Percentiles rank a stretch among this genome's conserved stretches.
phyloP scores from a whole-genome alignment of 305 asterid genomes.

The Nicotiana rustica region DNA sequence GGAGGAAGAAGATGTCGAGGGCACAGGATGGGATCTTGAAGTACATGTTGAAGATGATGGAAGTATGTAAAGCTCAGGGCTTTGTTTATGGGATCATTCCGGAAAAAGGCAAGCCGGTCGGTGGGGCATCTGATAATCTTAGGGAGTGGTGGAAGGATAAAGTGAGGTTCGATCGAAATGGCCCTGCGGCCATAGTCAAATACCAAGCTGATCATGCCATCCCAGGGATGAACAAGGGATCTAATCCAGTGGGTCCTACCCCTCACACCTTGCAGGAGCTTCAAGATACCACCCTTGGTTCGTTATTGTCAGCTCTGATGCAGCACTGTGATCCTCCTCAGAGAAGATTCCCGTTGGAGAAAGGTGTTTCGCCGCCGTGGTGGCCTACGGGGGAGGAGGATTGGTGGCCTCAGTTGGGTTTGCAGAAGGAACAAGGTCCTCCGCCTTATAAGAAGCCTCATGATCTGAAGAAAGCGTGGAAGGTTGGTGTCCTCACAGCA shows the following conservation, averaged over 20 bases:
- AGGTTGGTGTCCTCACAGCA: constrained; percentile 44
- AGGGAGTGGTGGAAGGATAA: constrained; percentile 46
- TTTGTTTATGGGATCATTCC: constrained; percentile 46
- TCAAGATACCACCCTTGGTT: constrained; percentile 45
- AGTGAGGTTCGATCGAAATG: constrained; percentile 44
- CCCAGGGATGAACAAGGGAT: constrained; percentile 30
- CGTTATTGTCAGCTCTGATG: constrained; percentile 41
- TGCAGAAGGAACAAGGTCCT: constrained; percentile 40
- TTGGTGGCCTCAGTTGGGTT: constrained; percentile 44
- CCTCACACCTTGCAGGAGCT: constrained; percentile 43
- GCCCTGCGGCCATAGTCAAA: constrained; percentile 42
- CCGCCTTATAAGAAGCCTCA: constrained; percentile 49
- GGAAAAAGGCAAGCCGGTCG: constrained; percentile 44
- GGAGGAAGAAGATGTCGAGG: constrained; percentile 86
- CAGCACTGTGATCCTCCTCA: constrained; percentile 48
- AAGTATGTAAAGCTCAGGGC: constrained; percentile 73
- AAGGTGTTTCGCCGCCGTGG: constrained; percentile 43
- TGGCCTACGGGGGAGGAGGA: constrained; percentile 45
- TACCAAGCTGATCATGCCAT: constrained; percentile 36
- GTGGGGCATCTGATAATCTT: constrained; percentile 45
- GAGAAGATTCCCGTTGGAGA: constrained; percentile 43
- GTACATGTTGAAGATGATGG: constrained; percentile 90
- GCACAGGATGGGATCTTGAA: constrained; percentile 89
- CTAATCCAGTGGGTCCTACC: constrained; percentile 8
- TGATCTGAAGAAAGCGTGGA: constrained; percentile 48